Evolutionary conservation across 192 early-diverging fungal genomes (phyloP).

Genomic region (Piromyces finnis): DNA sequence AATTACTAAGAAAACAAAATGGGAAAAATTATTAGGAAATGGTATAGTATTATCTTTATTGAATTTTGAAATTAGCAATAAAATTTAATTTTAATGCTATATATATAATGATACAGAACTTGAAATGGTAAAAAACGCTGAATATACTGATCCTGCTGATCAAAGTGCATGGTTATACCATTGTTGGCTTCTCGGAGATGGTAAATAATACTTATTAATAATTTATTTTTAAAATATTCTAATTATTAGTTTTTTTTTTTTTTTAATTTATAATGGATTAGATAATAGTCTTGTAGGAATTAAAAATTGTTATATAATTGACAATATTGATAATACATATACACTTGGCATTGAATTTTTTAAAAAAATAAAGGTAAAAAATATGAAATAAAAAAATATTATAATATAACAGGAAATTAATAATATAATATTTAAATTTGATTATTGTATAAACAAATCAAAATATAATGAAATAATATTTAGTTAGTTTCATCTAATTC

Average conservation of each 20-base stretch:
- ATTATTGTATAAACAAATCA: too few species aligned
- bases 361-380: conserved; percentile 1
- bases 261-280: too few species aligned
- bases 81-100: too few species aligned
- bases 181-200: conserved; percentile 66
- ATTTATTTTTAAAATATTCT: too few species aligned
- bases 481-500: neutral
- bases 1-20: neutral
- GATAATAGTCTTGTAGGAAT: neutral
- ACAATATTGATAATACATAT: neutral
- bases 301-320: conserved; percentile 1
- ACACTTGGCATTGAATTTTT: neutral
- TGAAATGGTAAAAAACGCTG: conserved; percentile 68
- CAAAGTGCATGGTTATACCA: conserved; percentile 96
- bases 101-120: conserved; percentile 27
- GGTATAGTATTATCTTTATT: neutral
- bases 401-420: too few species aligned
- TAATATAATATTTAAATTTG: too few species aligned
- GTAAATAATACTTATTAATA: neutral
- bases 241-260: too few species aligned
- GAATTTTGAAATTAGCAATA: too few species aligned
- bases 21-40: neutral
- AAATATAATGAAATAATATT: too few species aligned
- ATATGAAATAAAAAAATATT: neutral
- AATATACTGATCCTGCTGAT: conserved; percentile 93